Evolutionary conservation across 768 basidiomycete genomes (phyloP).

Genomic region (Gymnopilus dilepis): DNA sequence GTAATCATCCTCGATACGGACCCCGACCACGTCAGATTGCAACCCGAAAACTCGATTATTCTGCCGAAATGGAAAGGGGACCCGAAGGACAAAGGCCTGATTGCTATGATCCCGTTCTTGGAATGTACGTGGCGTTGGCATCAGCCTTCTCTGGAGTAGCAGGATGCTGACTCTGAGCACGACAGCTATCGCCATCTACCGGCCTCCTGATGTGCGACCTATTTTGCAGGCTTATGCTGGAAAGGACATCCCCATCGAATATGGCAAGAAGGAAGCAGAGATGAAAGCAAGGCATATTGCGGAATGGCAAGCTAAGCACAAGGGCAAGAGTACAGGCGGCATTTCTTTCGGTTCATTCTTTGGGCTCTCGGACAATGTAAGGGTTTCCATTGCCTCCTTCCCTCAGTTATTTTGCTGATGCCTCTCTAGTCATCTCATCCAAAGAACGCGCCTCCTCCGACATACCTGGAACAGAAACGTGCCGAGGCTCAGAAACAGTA

Average conservation of each 20-base stretch:
- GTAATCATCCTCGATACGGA: slow-evolving; percentile 88
- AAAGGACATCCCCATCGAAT: slow-evolving; percentile 89
- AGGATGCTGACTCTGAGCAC: slow-evolving; percentile 5
- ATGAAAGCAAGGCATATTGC: slow-evolving; percentile 77
- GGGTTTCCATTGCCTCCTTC: slow-evolving; percentile 18
- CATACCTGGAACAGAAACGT: slow-evolving; percentile 60
- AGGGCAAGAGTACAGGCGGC: slow-evolving; percentile 32
- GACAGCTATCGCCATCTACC: slow-evolving; percentile 91
- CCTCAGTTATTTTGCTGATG: background rate
- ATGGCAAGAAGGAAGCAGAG: slow-evolving; percentile 86
- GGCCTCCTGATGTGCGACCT: slow-evolving; percentile 84
- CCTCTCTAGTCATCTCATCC: slow-evolving; percentile 20
- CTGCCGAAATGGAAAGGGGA: slow-evolving; percentile 89
- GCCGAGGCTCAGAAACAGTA: slow-evolving; percentile 56
- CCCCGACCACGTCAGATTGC: slow-evolving; percentile 73
- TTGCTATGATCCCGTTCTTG: slow-evolving; percentile 96
- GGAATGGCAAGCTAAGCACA: slow-evolving; percentile 72
- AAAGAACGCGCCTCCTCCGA: slow-evolving; percentile 44
- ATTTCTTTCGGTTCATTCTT: slow-evolving; percentile 46
- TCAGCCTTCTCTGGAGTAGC: too few relatives aligned
- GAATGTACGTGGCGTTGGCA: slow-evolving; percentile 83
- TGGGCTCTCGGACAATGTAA: slow-evolving; percentile 38
- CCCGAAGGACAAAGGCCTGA: slow-evolving; percentile 67
- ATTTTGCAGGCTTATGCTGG: slow-evolving; percentile 85
- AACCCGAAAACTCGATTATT: slow-evolving; percentile 89